Percentiles rank a stretch among this genome's conserved stretches.
These are phyloP conservation scores for Stygiomarasmius scandens DNA, from an alignment of 1,284 basidiomycete genomes.

Conservation along the genomic window DNA sequence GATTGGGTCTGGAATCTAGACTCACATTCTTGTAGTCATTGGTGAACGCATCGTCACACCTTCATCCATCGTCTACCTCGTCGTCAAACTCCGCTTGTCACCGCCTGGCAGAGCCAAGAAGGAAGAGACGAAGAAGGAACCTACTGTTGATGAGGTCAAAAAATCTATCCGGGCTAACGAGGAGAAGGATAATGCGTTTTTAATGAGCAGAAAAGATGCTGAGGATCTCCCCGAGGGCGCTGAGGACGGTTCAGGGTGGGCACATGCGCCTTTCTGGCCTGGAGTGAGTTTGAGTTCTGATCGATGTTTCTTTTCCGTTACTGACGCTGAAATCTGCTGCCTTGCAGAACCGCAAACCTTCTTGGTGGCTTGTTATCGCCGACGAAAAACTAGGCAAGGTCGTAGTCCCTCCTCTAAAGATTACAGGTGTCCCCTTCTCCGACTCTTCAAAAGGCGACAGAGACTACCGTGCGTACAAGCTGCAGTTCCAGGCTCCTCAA, in stretches of 20 bases:
- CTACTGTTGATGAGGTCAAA: constrained; percentile 44
- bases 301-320: not conserved
- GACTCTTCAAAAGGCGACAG: constrained; percentile 55
- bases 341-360: constrained; percentile 74
- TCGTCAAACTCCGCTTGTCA: constrained; percentile 78
- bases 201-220: constrained; percentile 61
- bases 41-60: constrained; percentile 91
- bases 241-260: constrained; percentile 68
- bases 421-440: constrained; percentile 79
- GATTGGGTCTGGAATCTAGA: not conserved
- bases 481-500: constrained; percentile 95
- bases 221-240: constrained; percentile 54
- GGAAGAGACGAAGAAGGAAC: constrained; percentile 33
- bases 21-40: constrained; percentile 59
- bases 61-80: constrained; percentile 86
- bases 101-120: constrained; percentile 42
- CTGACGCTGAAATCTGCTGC: no score
- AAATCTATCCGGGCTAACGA: constrained; percentile 56
- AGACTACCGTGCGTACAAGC: constrained; percentile 81
- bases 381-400: constrained; percentile 90
- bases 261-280: constrained; percentile 92
- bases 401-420: constrained; percentile 88
- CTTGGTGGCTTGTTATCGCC: constrained; percentile 91
- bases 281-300: constrained; percentile 51
- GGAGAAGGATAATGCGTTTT: constrained; percentile 69